phyloP scores from a whole-genome alignment of 805 yeast species.

The Candida rishiriensis region DNA sequence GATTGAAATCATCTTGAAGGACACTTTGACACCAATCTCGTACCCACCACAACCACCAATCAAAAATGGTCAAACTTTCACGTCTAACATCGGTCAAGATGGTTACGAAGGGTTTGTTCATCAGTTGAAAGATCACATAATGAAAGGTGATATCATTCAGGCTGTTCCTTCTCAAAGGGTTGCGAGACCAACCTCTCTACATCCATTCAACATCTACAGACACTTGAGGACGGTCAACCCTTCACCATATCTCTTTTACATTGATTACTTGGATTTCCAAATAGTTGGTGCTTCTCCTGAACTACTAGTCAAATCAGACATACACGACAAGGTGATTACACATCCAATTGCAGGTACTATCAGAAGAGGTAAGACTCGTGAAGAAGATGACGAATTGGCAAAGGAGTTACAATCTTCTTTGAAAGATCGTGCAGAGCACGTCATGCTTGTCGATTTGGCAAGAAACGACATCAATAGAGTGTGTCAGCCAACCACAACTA shows the following conservation, averaged over 20 bases:
- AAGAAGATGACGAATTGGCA: slow-evolving; percentile 88
- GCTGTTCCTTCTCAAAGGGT: slow-evolving; percentile 98
- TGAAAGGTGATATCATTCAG: slow-evolving; percentile 91
- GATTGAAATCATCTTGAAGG: slow-evolving; percentile 46
- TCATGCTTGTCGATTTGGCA: slow-evolving; percentile 97
- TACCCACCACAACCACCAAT: slow-evolving; percentile 77
- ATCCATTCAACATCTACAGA: slow-evolving; percentile 94
- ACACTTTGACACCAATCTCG: slow-evolving; percentile 39
- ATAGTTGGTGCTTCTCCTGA: slow-evolving; percentile 98
- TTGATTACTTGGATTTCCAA: slow-evolving; percentile 89
- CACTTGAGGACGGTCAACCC: slow-evolving; percentile 96
- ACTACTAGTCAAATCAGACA: slow-evolving; percentile 76
- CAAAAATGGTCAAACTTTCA: slow-evolving; percentile 59
- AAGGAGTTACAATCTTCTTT: slow-evolving; percentile 63
- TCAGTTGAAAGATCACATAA: slow-evolving; percentile 71
- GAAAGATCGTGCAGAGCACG: slow-evolving; percentile 97
- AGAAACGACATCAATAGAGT: slow-evolving; percentile 93
- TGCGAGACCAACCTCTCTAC: slow-evolving; percentile 89
- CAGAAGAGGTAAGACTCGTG: slow-evolving; percentile 80
- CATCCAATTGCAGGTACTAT: slow-evolving; percentile 99
- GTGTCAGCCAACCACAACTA: slow-evolving; percentile 81
- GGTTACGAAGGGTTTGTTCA: slow-evolving; percentile 87
- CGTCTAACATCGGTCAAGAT: slow-evolving; percentile 87
- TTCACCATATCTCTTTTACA: slow-evolving; percentile 92
- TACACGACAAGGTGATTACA: slow-evolving; percentile 69